Base-by-base conservation (phyloP, 1,284 basidiomycete genomes). In the Phenoliferia sp. region DNA sequence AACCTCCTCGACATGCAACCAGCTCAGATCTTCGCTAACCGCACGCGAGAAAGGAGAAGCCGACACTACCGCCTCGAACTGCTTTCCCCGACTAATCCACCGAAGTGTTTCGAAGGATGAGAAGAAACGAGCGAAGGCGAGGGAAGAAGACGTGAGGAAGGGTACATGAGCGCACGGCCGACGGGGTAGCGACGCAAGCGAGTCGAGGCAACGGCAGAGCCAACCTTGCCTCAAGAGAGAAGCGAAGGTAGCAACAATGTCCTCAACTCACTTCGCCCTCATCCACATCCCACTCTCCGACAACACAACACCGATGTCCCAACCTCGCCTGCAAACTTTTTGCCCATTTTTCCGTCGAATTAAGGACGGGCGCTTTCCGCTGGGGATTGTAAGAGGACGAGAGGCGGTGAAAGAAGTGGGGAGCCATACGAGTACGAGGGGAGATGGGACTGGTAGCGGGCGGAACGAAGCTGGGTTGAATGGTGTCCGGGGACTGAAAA, bases 21-120 rank as follows among this genome's bases (percentile, higher is more conserved):
- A 60, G 65, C 65, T 67, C 65, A 35, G 63, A 36, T 67, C 65
- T 67, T 67, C 65, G 62, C 62, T 56, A 52, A n/a, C 17, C 5
- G 33, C 10, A 26, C 39, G 33, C 57, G 33, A 10, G 19, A 35
- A 36, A 26, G 57, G 16, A 36, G 22, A 26, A 36, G 57, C n/a
- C 5, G 33, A 34, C n/a, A 33, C 19, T 58, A 58, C 57, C 39
- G 57, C 57, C 57, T 36, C 33, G 57, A 32, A 12, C 54, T 9
- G 3, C 55, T 58, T 34, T 31, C 4, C 16, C n/a, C 26, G 26
- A 55, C n/a, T 12, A 9, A 12, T 54, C 50, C 50, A 26, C n/a
- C n/a, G n/a, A n/a, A n/a, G n/a, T n/a, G n/a, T n/a, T n/a, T n/a
- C n/a, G n/a, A n/a, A n/a, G n/a, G n/a, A 54, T 7, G 22, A 54